Percentiles rank a stretch among this genome's conserved stretches.
Evolutionary conservation across 2,329 filamentous ascomycete genomes (phyloP).

Genomic region (Aspergillus vadensis): DNA sequence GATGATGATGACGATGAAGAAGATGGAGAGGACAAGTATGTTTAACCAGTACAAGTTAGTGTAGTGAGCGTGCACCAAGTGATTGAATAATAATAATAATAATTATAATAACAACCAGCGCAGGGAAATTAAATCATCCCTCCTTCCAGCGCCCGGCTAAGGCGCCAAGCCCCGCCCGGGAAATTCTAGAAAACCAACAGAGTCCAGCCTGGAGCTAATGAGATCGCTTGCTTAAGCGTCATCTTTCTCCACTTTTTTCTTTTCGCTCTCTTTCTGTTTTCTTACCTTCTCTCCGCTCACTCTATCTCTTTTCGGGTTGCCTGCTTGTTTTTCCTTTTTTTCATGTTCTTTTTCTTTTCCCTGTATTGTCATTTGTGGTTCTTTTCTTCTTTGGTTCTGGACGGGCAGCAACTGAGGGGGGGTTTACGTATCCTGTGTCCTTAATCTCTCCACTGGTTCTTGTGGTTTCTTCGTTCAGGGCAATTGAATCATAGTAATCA

Average conservation of each 20-base stretch:
- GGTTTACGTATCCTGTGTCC: too few species aligned
- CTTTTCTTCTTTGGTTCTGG: neutral
- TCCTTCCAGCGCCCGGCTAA: slow-evolving; percentile 1
- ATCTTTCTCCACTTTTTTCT: slow-evolving; percentile 13
- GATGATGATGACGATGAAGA: too few species aligned
- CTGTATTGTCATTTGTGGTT: neutral
- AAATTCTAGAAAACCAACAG: slow-evolving; percentile 20
- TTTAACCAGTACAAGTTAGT: too few species aligned
- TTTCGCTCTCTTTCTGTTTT: neutral
- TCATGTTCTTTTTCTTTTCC: neutral
- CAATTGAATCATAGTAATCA: too few species aligned
- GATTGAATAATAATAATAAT: neutral
- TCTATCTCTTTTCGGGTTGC: slow-evolving; percentile 9
- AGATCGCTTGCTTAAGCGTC: slow-evolving; percentile 20
- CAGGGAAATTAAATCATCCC: neutral
- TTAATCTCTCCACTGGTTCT: neutral
- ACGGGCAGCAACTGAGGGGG: too few species aligned
- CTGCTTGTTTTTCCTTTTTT: neutral
- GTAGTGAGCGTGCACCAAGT: too few species aligned
- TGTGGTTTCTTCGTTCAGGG: neutral
- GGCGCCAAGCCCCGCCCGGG: slow-evolving; percentile 11
- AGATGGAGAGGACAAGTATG: too few species aligned
- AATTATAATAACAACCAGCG: neutral
- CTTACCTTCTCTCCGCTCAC: slow-evolving; percentile 13
- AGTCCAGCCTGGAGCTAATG: slow-evolving; percentile 17